These are phyloP conservation scores for Thelonectria blattea DNA, from an alignment of 2,329 filamentous ascomycete genomes.

Conservation along the genomic window DNA sequence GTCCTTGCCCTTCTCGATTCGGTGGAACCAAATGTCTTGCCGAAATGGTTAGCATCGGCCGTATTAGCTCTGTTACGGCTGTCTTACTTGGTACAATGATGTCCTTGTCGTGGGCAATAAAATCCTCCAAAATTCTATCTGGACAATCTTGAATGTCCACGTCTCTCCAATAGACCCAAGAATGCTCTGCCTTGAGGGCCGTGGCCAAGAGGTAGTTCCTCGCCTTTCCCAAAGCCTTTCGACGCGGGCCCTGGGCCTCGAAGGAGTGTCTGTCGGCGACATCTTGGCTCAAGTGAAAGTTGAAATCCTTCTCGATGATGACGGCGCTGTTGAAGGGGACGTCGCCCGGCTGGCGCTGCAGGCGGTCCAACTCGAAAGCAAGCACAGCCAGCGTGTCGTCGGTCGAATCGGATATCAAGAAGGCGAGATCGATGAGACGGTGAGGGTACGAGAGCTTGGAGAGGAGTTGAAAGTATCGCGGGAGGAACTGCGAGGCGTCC, in stretches of 20 bases:
- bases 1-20: constrained; percentile 79
- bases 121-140: constrained; percentile 87
- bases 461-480: constrained; percentile 92
- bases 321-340: constrained; percentile 84
- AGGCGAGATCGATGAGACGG: constrained; percentile 91
- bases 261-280: constrained; percentile 87
- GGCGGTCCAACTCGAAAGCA: constrained; percentile 81
- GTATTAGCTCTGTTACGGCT: not conserved
- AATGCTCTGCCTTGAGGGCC: constrained; percentile 89
- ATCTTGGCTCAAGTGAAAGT: constrained; percentile 73
- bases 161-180: constrained; percentile 99
- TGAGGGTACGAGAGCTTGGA: constrained; percentile 92
- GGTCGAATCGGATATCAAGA: constrained; percentile 88
- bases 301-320: constrained; percentile 93
- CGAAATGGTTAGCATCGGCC: constrained; percentile 33
- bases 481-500: constrained; percentile 81
- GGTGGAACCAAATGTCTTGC: constrained; percentile 94
- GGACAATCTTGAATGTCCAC: constrained; percentile 95
- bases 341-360: constrained; percentile 81
- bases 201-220: constrained; percentile 89
- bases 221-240: constrained; percentile 88
- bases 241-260: constrained; percentile 83
- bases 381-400: constrained; percentile 93
- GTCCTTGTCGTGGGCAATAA: constrained; percentile 91
- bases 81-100: constrained; percentile 89